These are phyloP conservation scores for Cubamyces sp. DNA, from an alignment of 768 basidiomycete species.

Conservation along the genomic window DNA sequence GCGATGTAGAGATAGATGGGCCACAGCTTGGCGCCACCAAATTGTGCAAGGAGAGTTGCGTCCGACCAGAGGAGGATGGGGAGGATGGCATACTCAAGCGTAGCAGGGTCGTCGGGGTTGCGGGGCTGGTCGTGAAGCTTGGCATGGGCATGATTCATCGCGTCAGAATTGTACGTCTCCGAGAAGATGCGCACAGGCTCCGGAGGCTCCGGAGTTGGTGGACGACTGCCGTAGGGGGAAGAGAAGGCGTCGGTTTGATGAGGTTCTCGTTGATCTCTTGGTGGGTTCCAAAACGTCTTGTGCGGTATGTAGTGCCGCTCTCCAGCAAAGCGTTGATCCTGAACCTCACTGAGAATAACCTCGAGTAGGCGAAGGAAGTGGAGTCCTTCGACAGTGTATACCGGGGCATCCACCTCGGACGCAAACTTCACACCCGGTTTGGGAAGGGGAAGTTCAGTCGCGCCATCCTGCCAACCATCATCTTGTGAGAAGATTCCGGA, in stretches of 20 bases:
- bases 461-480: conserved; percentile 12
- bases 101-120: not conserved
- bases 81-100: conserved; percentile 11
- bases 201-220: too few species aligned
- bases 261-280: too few species aligned
- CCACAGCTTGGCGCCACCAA: conserved; percentile 39
- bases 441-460: conserved; percentile 12
- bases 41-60: conserved; percentile 32
- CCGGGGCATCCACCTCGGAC: conserved; percentile 1
- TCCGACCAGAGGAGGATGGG: conserved; percentile 35
- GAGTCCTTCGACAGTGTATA: conserved; percentile 2
- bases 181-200: conserved; percentile 14
- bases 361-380: conserved; percentile 8
- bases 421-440: not conserved
- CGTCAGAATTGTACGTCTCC: conserved; percentile 24
- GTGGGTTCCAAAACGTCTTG: not conserved
- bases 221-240: too few species aligned
- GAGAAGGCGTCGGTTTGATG: too few species aligned
- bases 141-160: conserved; percentile 19
- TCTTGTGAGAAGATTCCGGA: not conserved
- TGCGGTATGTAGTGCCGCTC: not conserved
- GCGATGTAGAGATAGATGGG: conserved; percentile 46
- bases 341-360: not conserved
- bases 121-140: conserved; percentile 15
- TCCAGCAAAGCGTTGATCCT: not conserved